These are phyloP conservation scores for Curvularia eragrostidis DNA, from an alignment of 2,329 filamentous ascomycete species.

Conservation along the genomic window DNA sequence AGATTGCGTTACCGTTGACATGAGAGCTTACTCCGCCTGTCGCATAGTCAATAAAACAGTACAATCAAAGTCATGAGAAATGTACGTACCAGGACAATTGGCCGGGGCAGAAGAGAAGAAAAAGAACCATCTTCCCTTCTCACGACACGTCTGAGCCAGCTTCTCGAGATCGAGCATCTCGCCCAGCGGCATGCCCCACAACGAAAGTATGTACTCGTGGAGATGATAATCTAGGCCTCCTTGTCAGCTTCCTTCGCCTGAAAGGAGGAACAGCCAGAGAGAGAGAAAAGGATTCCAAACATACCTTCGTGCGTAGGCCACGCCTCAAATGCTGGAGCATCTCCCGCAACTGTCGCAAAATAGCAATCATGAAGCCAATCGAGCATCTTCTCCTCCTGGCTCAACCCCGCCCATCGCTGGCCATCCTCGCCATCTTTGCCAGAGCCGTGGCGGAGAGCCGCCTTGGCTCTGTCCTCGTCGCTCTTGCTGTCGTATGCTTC, in stretches of 20 bases:
- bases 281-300: not conserved
- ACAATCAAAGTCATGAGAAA: not conserved
- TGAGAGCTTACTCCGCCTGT: constrained; percentile 52
- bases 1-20: constrained; percentile 54
- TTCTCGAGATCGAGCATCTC: constrained; percentile 58
- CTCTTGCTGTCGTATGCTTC: constrained; percentile 61
- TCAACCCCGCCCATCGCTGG: constrained; percentile 58
- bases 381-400: constrained; percentile 62
- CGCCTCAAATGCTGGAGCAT: constrained; percentile 69
- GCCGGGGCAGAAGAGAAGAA: constrained; percentile 67
- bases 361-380: constrained; percentile 74
- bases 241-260: not conserved
- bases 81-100: constrained; percentile 60
- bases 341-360: constrained; percentile 70
- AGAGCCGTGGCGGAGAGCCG: constrained; percentile 54
- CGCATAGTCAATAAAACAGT: constrained; percentile 7
- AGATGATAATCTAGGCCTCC: constrained; percentile 37
- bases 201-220: constrained; percentile 48
- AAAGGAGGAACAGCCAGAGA: not conserved
- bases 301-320: constrained; percentile 60
- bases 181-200: constrained; percentile 52
- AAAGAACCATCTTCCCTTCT: constrained; percentile 64
- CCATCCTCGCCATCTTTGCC: constrained; percentile 48
- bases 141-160: constrained; percentile 62
- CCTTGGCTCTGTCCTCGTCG: constrained; percentile 42